Conservation (phyloP, 768 basidiomycete species). For the Hygrocybe coccinea region DNA sequence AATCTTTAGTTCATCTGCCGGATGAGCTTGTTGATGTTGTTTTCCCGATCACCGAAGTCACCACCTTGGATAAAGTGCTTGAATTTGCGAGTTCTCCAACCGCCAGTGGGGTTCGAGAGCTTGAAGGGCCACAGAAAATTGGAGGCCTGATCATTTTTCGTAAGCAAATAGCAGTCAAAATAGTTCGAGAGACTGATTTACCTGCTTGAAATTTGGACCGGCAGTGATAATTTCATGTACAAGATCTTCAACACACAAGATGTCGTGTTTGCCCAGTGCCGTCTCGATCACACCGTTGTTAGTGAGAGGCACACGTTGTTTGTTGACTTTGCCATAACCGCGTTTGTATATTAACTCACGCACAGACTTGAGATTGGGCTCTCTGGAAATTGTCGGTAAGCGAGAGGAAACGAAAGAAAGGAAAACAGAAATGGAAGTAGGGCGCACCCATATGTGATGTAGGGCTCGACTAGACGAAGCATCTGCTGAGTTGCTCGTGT, state of each 20-base stretch:
- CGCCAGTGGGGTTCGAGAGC: constrained; percentile 97
- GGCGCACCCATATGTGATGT: constrained; percentile 89
- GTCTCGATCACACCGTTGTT: constrained; percentile 93
- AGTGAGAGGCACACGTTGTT: constrained; percentile 92
- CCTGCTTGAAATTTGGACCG: constrained; percentile 99
- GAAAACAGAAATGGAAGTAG: neutral
- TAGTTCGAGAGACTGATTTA: constrained; percentile 20
- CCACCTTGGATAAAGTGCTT: constrained; percentile 95
- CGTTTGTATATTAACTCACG: constrained; percentile 99
- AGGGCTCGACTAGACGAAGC: constrained; percentile 96
- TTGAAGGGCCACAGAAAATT: constrained; percentile 99
- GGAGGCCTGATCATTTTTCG: constrained; percentile 48
- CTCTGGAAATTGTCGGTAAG: constrained; percentile 56
- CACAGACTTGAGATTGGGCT: constrained; percentile 94
- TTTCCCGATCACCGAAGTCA: constrained; percentile 96
- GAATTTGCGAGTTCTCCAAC: constrained; percentile 98
- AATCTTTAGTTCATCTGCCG: constrained; percentile 76
- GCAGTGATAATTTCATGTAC: constrained; percentile 94
- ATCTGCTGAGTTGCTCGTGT: constrained; percentile 96
- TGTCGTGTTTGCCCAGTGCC: constrained; percentile 86
- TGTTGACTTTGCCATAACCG: constrained; percentile 97
- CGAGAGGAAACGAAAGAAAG: neutral
- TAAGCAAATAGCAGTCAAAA: neutral
- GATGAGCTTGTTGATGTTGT: constrained; percentile 96
- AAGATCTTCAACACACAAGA: constrained; percentile 95